Base-by-base conservation (phyloP, 2,329 filamentous ascomycete genomes). In the Aspergillus ibericus region DNA sequence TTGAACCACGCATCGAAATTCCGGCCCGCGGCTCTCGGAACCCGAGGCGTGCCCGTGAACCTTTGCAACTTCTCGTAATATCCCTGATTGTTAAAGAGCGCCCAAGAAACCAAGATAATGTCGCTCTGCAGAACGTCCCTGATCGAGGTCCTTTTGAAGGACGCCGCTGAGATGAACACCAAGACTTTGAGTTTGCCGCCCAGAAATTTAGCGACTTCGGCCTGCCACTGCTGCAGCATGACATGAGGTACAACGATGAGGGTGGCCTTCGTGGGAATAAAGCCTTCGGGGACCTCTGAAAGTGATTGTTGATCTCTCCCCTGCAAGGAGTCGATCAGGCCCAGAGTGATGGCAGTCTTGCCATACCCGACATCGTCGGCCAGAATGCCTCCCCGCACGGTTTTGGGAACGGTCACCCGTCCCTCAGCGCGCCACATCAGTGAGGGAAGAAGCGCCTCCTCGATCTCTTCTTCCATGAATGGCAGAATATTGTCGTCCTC, bases 311-410 rank as follows among this genome's bases (percentile, higher is more conserved):
- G 40, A 46, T 72, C 66, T 10, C 58, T 59, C 9, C 72, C 59
- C 29, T 78, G 77, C 46, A 82, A 77, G 4, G 74, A 70, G 35
- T 83, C 77, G 29, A 88, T 80, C 8, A 89, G 70, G 0, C 79
- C 85, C 12, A 89, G 76, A 2, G 81, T 81, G 0, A 83, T 81
- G 1, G 85, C 81, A 0, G 87, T 90, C 66, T 90, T 90, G 0
- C 88, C 88, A 66, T 87, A 89, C 0, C 85, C 86, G 34, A 88
- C 85, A 46, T 84, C 79, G 65, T 88, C 85, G 2, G 86, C 86
- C 34, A 88, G 76, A 16, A 89, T 78, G 5, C 87, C 87, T 12
- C 87, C 87, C 16, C 79, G 80, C 40, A 87, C 62, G 10, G 60
- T 55, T 35, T 67, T 70, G 61, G 32, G 59, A 35, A 53, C 76